These are phyloP conservation scores for Rhodotorula paludigena DNA, from an alignment of 768 basidiomycete species.

Conservation along the genomic window DNA sequence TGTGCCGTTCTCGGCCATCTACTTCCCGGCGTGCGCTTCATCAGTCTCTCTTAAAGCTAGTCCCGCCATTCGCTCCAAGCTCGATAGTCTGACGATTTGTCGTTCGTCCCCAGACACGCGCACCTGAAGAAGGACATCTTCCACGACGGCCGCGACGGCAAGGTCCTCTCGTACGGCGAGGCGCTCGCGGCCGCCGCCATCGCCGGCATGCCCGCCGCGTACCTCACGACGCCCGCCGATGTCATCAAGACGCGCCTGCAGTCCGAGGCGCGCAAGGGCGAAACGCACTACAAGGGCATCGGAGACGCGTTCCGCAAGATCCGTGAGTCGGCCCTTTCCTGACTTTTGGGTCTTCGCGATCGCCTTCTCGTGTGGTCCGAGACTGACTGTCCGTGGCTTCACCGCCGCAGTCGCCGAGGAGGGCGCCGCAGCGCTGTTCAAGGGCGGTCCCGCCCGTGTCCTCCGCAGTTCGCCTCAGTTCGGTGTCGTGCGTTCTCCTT, in stretches of 20 bases:
- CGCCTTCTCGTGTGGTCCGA: no score
- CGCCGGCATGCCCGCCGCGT: slow-evolving; percentile 94
- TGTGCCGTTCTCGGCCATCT: slow-evolving; percentile 77
- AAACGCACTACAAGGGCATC: slow-evolving; percentile 85
- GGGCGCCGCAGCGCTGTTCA: slow-evolving; percentile 82
- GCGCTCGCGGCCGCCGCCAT: slow-evolving; percentile 73
- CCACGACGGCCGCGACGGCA: slow-evolving; percentile 91
- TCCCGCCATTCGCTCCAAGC: background rate
- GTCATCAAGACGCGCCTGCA: slow-evolving; percentile 97
- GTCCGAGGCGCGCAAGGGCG: slow-evolving; percentile 82
- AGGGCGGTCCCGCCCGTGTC: slow-evolving; percentile 82
- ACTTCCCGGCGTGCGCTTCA: slow-evolving; percentile 51
- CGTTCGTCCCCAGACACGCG: slow-evolving; percentile 14
- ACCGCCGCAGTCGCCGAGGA: slow-evolving; percentile 69
- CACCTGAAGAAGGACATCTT: slow-evolving; percentile 82
- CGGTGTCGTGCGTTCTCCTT: slow-evolving; percentile 56
- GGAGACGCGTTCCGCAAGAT: slow-evolving; percentile 85
- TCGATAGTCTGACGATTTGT: no score
- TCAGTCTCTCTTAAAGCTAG: background rate
- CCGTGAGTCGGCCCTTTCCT: slow-evolving; percentile 54
- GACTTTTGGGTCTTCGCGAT: background rate
- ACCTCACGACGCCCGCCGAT: slow-evolving; percentile 55
- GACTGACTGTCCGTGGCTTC: background rate
- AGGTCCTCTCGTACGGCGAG: slow-evolving; percentile 83
- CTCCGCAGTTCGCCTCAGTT: slow-evolving; percentile 72